These are phyloP conservation scores for Clavaria fumosa DNA, from an alignment of 768 basidiomycete species.

Conservation along the genomic window DNA sequence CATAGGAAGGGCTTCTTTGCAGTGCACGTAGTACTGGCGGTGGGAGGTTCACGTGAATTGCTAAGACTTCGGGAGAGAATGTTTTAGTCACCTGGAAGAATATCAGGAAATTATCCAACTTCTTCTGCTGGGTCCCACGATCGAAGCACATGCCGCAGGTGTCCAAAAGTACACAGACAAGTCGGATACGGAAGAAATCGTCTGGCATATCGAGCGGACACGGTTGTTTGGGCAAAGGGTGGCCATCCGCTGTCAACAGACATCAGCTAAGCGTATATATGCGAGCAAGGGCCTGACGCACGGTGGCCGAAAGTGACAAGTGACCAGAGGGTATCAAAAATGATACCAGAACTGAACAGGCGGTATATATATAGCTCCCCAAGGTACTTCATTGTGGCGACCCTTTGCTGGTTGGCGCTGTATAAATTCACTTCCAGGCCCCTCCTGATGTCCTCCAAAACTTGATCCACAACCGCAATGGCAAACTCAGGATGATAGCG, in stretches of 20 bases:
- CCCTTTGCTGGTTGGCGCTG: conserved; percentile 83
- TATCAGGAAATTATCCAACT: conserved; percentile 79
- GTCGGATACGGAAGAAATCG: conserved; percentile 88
- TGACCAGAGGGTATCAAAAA: conserved; percentile 92
- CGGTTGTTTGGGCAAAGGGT: conserved; percentile 64
- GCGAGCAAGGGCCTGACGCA: conserved; percentile 29
- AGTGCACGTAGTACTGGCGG: conserved; percentile 68
- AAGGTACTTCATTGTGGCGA: conserved; percentile 87
- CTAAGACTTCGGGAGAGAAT: not conserved
- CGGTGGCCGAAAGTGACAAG: conserved; percentile 92
- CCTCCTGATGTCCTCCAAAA: conserved; percentile 80
- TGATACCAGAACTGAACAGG: conserved; percentile 70
- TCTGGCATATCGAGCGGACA: conserved; percentile 81
- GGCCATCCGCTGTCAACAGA: conserved; percentile 55
- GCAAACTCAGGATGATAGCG: conserved; percentile 85
- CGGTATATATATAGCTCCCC: conserved; percentile 97
- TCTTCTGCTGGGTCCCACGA: conserved; percentile 80
- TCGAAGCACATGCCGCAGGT: conserved; percentile 98
- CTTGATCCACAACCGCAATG: conserved; percentile 82
- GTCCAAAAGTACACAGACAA: conserved; percentile 86
- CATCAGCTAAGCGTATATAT: not conserved
- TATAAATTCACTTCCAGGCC: conserved; percentile 92
- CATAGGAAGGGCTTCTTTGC: conserved; percentile 86
- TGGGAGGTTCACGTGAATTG: not conserved
- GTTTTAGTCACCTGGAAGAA: conserved; percentile 69